Evolutionary conservation across 1,284 basidiomycete genomes (phyloP), one percentile per base, ranked within the genome.

Genomic region (Trichosporon inkin): DNA sequence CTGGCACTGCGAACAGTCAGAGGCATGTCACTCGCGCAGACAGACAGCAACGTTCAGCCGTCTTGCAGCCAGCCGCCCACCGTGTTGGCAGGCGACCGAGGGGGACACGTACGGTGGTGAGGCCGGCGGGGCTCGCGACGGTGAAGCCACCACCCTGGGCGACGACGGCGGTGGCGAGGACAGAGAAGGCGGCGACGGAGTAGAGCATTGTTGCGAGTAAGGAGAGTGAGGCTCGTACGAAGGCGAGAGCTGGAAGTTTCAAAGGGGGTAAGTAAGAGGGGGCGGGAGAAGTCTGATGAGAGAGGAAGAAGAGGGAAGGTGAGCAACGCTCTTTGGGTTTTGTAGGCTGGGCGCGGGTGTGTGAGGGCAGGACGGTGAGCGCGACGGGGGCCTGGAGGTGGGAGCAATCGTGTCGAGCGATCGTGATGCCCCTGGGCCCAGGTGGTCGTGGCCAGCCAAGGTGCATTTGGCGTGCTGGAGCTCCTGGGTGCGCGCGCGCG

Each of bases 41-140:
- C n/a, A n/a, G n/a, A n/a, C n/a, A n/a, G n/a, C n/a, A n/a, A n/a
- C n/a, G n/a, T n/a, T n/a, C n/a, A 32, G 28, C 5, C 28, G 28
- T 32, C 8, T 8, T 8, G 28, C 28, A 32, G 28, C 28, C 28
- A 4, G 5, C 4, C 28, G 28, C 5, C 8, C 28, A 8, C 28
- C 28, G 28, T 32, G 28, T 32, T 8, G 8, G 28, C 28, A 32
- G 28, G 28, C 28, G 28, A 11, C 20, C 13, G 36, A 11, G 22
- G 20, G 39, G 2, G 32, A 39, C 10, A 63, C 66, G 52, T 20
- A 66, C 66, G 51, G 65, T 49, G 58, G 70, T 68, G 62, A 76
- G 64, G 16, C 68, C 65, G 22, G 70, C 61, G 24, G 88, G 86
- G 8, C 88, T 88, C 74, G 88, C 84, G 73, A 90, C 79, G 32